A percentile compares a stretch with the other conserved stretches of the same genome.
Evolutionary conservation across 208 protist species (phyloP).

Genomic region (Leptomonas pyrrhocoris): DNA sequence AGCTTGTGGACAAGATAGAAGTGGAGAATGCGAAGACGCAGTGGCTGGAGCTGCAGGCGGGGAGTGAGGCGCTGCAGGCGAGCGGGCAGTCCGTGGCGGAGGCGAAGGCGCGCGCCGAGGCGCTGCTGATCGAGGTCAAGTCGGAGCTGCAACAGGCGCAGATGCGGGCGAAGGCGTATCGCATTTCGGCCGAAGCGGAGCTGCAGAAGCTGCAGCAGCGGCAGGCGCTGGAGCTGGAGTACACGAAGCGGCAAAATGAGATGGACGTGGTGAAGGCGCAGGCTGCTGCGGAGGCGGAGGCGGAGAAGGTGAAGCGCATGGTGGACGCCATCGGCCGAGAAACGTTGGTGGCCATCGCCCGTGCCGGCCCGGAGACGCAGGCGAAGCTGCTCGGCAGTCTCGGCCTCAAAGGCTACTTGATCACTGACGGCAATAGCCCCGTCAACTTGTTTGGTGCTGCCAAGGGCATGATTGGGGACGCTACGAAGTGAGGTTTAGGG

Average conservation of each 20-base stretch:
- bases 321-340: constrained; percentile 91
- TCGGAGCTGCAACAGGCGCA: constrained; percentile 89
- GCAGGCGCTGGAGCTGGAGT: constrained; percentile 88
- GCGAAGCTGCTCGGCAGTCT: constrained; percentile 94
- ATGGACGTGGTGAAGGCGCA: constrained; percentile 86
- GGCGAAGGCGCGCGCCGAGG: constrained; percentile 91
- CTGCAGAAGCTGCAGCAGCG: constrained; percentile 83
- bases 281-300: constrained; percentile 84
- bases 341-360: constrained; percentile 91
- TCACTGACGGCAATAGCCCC: constrained; percentile 96
- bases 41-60: constrained; percentile 91
- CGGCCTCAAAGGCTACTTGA: constrained; percentile 94
- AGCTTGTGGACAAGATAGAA: constrained; percentile 87
- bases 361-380: constrained; percentile 95
- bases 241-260: constrained; percentile 77
- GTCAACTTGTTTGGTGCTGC: constrained; percentile 97
- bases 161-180: constrained; percentile 79
- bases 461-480: constrained; percentile 85
- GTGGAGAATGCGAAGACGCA: constrained; percentile 82
- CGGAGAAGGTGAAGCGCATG: constrained; percentile 86
- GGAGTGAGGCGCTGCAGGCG: constrained; percentile 91
- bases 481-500: constrained; percentile 15
- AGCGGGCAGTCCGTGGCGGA: constrained; percentile 92
- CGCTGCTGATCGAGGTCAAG: constrained; percentile 87
- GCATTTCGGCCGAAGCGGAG: constrained; percentile 86